Evolutionary conservation across 495 filamentous ascomycete genomes (phyloP).

Genomic region (Lepraria neglecta): DNA sequence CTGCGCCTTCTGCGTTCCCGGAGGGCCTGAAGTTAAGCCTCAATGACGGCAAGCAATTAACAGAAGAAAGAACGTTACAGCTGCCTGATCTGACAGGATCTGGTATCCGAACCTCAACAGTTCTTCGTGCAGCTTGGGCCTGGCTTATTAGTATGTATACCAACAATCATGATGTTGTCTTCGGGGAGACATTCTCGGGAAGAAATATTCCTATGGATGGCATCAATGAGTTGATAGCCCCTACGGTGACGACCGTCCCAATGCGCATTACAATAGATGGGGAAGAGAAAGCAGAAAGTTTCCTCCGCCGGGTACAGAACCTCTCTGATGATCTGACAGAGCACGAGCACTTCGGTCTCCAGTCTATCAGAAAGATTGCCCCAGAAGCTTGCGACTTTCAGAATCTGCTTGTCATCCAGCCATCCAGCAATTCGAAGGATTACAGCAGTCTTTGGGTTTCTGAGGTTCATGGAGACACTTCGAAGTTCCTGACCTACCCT

Average conservation of each 20-base stretch:
- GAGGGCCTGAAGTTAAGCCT: neutral
- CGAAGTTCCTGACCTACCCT: slow-evolving; percentile 46
- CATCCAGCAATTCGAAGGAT: slow-evolving; percentile 5
- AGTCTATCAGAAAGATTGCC: slow-evolving; percentile 48
- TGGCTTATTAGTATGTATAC: slow-evolving; percentile 43
- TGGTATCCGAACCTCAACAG: slow-evolving; percentile 41
- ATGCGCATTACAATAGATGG: slow-evolving; percentile 41
- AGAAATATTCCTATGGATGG: slow-evolving; percentile 46
- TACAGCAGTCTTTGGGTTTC: slow-evolving; percentile 21
- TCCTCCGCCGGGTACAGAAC: slow-evolving; percentile 40
- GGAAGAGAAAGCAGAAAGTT: slow-evolving; percentile 34
- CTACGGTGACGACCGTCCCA: slow-evolving; percentile 49
- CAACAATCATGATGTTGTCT: slow-evolving; percentile 45
- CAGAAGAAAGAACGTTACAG: slow-evolving; percentile 28
- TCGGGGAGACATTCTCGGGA: slow-evolving; percentile 51
- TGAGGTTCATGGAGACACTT: slow-evolving; percentile 22
- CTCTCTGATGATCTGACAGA: slow-evolving; percentile 37
- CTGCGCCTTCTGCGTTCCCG: neutral
- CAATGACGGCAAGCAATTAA: neutral
- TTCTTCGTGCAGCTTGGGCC: slow-evolving; percentile 52
- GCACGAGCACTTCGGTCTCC: slow-evolving; percentile 50
- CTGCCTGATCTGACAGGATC: slow-evolving; percentile 30
- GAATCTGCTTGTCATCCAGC: slow-evolving; percentile 43
- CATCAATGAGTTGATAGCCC: slow-evolving; percentile 47
- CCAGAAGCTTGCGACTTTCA: slow-evolving; percentile 49